Conservation (phyloP, 768 basidiomycete species). For the Boletus bicolor region DNA sequence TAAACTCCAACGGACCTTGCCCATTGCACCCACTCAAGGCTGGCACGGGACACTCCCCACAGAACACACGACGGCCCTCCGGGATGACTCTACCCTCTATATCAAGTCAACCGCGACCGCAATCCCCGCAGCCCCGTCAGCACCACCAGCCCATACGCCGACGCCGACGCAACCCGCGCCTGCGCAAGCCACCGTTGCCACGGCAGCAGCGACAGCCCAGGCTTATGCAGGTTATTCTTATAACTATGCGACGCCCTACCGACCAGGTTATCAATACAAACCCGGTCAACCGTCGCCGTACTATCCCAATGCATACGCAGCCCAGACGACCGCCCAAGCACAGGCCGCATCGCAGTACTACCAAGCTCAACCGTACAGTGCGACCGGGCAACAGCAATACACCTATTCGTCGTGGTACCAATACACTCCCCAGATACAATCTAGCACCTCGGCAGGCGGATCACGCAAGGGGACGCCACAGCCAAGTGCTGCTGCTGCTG, state of each 20-base stretch:
- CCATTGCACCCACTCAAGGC: constrained; percentile 53
- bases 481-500: constrained; percentile 28
- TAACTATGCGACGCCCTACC: constrained; percentile 35
- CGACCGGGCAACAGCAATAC: constrained; percentile 40
- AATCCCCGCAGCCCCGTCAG: constrained; percentile 32
- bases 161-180: constrained; percentile 28
- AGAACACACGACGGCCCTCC: constrained; percentile 54
- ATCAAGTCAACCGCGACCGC: constrained; percentile 46
- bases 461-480: constrained; percentile 47
- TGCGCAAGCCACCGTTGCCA: constrained; percentile 19
- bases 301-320: constrained; percentile 29
- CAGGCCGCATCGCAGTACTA: constrained; percentile 35
- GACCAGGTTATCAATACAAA: constrained; percentile 36
- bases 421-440: constrained; percentile 35
- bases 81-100: constrained; percentile 73
- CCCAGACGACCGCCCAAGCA: constrained; percentile 24
- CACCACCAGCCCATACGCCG: constrained; percentile 35
- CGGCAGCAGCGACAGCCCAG: constrained; percentile 26
- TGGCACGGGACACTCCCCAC: constrained; percentile 75
- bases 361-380: constrained; percentile 34
- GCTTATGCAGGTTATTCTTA: constrained; percentile 35
- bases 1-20: constrained; percentile 68
- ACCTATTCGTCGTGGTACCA: constrained; percentile 44
- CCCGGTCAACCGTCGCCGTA: constrained; percentile 35
- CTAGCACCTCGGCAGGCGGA: constrained; percentile 22